Evolutionary conservation across 78 protist species (phyloP).

Genomic region (slime mould (Dictyostelium discoideum)): DNA sequence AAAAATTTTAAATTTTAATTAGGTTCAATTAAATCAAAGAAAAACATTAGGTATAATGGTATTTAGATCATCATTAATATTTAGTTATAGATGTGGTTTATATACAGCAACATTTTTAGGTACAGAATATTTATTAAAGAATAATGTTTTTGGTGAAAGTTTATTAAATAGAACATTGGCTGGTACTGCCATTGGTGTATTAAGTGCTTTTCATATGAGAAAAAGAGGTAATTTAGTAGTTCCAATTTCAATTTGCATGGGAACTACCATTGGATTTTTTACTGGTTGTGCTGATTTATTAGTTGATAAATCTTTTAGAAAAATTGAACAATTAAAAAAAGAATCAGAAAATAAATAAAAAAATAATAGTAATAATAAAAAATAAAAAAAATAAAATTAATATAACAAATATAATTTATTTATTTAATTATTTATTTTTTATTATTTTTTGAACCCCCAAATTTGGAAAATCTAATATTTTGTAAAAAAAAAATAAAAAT

Average conservation of each 20-base stretch:
- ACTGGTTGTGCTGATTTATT: neutral
- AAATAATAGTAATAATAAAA: neutral
- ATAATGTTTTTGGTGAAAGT: slow-evolving; percentile 29
- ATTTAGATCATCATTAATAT: slow-evolving; percentile 40
- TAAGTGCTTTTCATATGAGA: slow-evolving; percentile 49
- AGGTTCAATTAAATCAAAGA: slow-evolving; percentile 35
- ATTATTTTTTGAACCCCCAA: too few relatives aligned
- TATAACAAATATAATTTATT: too few relatives aligned
- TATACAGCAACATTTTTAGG: slow-evolving; percentile 45
- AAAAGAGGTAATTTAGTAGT: slow-evolving; percentile 37
- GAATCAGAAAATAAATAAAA: neutral
- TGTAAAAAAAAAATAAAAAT: too few relatives aligned
- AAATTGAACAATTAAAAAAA: neutral
- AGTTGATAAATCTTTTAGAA: neutral
- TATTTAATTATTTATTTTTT: too few relatives aligned
- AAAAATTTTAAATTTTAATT: too few relatives aligned
- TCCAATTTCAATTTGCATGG: neutral
- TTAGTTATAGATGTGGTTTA: slow-evolving; percentile 39
- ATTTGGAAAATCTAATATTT: too few relatives aligned
- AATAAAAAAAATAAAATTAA: neutral
- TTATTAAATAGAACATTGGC: slow-evolving; percentile 18
- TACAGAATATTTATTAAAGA: slow-evolving; percentile 11
- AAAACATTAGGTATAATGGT: slow-evolving; percentile 42
- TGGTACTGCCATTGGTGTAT: slow-evolving; percentile 26
- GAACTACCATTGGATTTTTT: slow-evolving; percentile 14